Percentiles rank a stretch among this genome's conserved stretches.
These are phyloP conservation scores for Chrysosporium queenslandicum DNA, from an alignment of 2,329 filamentous ascomycete genomes.

Conservation along the genomic window DNA sequence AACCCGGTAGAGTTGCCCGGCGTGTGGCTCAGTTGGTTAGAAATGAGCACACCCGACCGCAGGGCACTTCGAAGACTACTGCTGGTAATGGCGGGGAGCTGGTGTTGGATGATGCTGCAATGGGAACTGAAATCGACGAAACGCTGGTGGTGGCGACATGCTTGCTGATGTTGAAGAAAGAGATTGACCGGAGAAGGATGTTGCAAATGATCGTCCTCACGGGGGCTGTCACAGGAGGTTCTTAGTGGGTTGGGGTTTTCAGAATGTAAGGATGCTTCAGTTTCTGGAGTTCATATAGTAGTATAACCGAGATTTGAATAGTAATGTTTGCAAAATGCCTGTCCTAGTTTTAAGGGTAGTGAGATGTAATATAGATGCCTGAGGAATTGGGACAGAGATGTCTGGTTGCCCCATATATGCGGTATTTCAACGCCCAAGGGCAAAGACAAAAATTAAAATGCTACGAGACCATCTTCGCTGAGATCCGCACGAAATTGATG, in stretches of 20 bases:
- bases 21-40: constrained; percentile 34
- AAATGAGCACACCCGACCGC: constrained; percentile 34
- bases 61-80: constrained; percentile 28
- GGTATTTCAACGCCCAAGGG: too few relatives aligned
- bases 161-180: constrained; percentile 55
- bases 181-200: constrained; percentile 49
- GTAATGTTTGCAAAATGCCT: too few relatives aligned
- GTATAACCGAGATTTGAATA: too few relatives aligned
- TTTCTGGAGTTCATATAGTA: background rate
- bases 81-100: constrained; percentile 40
- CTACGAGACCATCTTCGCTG: too few relatives aligned
- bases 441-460: too few relatives aligned
- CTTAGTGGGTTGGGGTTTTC: background rate
- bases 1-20: constrained; percentile 9
- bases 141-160: constrained; percentile 48
- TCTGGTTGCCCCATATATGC: too few relatives aligned
- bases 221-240: background rate
- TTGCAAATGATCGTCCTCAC: constrained; percentile 40
- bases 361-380: too few relatives aligned
- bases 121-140: constrained; percentile 30
- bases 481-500: too few relatives aligned
- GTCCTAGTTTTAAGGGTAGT: too few relatives aligned
- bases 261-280: background rate
- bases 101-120: constrained; percentile 37
- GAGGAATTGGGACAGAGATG: too few relatives aligned